A percentile compares a stretch with the other conserved stretches of the same genome.
These are phyloP conservation scores for Zasmidium citrigriseum DNA, from an alignment of 2,329 filamentous ascomycete genomes.

Conservation along the genomic window DNA sequence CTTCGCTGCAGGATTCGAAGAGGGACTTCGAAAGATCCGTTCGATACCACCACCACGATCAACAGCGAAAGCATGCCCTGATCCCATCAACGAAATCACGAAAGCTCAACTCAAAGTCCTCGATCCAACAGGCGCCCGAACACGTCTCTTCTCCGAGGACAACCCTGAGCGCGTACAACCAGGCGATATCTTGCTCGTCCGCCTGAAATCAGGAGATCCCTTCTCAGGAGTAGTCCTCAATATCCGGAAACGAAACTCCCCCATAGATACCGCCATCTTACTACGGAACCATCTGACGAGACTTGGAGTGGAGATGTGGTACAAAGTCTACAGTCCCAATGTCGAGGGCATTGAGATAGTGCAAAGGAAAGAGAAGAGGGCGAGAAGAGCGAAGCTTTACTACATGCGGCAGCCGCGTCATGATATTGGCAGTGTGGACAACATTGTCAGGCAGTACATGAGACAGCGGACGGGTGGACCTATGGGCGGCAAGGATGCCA, in stretches of 20 bases:
- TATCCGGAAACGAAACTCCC: slow-evolving; percentile 71
- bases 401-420: slow-evolving; percentile 89
- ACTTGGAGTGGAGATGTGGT: slow-evolving; percentile 94
- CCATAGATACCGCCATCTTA: slow-evolving; percentile 84
- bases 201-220: slow-evolving; percentile 80
- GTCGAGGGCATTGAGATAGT: slow-evolving; percentile 92
- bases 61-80: slow-evolving; percentile 57
- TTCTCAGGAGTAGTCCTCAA: slow-evolving; percentile 87
- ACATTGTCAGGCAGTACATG: slow-evolving; percentile 69
- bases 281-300: slow-evolving; percentile 83
- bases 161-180: slow-evolving; percentile 79
- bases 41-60: slow-evolving; percentile 55
- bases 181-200: slow-evolving; percentile 90
- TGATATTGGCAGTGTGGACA: slow-evolving; percentile 83
- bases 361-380: slow-evolving; percentile 80
- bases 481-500: slow-evolving; percentile 25
- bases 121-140: slow-evolving; percentile 82
- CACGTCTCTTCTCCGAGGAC: slow-evolving; percentile 73
- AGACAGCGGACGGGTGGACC: slow-evolving; percentile 50
- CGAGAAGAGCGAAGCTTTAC: slow-evolving; percentile 81
- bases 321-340: slow-evolving; percentile 89
- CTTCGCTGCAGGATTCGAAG: slow-evolving; percentile 29
- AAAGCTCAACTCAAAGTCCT: slow-evolving; percentile 69
- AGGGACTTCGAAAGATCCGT: slow-evolving; percentile 34
- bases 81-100: slow-evolving; percentile 70